Base-by-base conservation (phyloP, 345 rosid species). In the Anacardium occidentale region DNA sequence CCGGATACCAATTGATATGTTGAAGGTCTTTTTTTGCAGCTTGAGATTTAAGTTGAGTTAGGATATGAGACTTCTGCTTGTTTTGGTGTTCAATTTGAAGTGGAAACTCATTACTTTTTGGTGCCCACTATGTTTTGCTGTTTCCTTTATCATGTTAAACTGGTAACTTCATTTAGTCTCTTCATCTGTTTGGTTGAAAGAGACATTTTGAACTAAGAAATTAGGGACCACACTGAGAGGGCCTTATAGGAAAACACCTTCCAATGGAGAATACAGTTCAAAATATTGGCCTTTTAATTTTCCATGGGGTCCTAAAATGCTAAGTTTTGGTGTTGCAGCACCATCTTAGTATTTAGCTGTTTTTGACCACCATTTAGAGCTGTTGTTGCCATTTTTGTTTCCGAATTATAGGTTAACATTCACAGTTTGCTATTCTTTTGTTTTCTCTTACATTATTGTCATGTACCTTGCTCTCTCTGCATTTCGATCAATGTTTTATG, bases 21-120 rank as follows among this genome's bases (percentile, higher is more conserved):
- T 18, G 18, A 48, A 20, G 1, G 32, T 3, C 3, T 29, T 29
- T 29, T 3, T 1, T 29, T 24, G 71, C 63, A 51, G 68, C 60
- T 61, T 55, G 22, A 21, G 34, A 24, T 74, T 55, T 69, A 37
- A 50, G 67, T 51, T 68, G 48, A 50, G 37, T 69, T 53, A 18
- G 66, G 29, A 37, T 60, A 55, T 53, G 61, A 32, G n/a, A 50
- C 34, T 5, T 26, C 15, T n/a, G 25, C 18, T 29, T 58, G 22
- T 52, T 34, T n/a, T 17, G 55, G 24, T 11, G 22, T 50, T 52
- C 53, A 62, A 55, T 5, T 26, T 26, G 12, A 11, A 22, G 40
- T 25, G 68, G 44, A 32, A 6, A 18, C 26, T 51, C 7, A n/a
- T 4, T 8, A 10, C 7, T 15, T 59, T 21, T 32, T 18, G 9